Evolutionary conservation across 345 rosid species (phyloP).

Genomic region (Acer yangbiense): DNA sequence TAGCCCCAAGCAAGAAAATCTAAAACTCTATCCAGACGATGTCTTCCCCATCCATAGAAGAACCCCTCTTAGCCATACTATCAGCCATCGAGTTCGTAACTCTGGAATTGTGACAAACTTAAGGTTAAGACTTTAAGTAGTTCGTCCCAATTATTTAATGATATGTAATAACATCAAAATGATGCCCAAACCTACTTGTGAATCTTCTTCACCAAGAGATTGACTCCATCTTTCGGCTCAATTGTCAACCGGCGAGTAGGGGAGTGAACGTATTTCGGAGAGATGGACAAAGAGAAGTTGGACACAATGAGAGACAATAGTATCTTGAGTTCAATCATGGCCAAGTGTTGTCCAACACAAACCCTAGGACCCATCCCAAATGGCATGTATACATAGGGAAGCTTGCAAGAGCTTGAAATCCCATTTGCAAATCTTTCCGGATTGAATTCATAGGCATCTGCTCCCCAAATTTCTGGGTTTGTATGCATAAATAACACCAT

Average conservation of each 20-base stretch:
- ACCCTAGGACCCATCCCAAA: conserved; percentile 49
- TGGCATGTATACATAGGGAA: conserved; percentile 45
- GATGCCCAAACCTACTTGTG: no score
- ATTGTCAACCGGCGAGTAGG: conserved; percentile 39
- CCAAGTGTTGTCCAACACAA: conserved; percentile 55
- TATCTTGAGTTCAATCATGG: conserved; percentile 49
- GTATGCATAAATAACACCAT: conserved; percentile 31
- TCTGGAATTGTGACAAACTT: no score
- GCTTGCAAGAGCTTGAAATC: conserved; percentile 35
- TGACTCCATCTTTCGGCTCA: conserved; percentile 43
- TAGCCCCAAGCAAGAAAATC: no score
- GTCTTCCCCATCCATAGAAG: no score
- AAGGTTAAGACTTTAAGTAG: no score
- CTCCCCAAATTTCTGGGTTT: conserved; percentile 56
- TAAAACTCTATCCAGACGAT: no score
- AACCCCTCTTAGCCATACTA: no score
- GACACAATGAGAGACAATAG: conserved; percentile 29
- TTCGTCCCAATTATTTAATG: no score
- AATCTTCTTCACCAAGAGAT: conserved; percentile 32
- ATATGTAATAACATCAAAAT: no score
- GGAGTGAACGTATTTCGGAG: conserved; percentile 36
- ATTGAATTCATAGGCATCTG: conserved; percentile 37
- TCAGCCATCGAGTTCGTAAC: no score
- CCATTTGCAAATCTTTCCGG: conserved; percentile 46
- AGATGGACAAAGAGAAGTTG: conserved; percentile 42